Evolutionary conservation across 257 asterid species (phyloP).

Genomic region (Primulina eburnea): DNA sequence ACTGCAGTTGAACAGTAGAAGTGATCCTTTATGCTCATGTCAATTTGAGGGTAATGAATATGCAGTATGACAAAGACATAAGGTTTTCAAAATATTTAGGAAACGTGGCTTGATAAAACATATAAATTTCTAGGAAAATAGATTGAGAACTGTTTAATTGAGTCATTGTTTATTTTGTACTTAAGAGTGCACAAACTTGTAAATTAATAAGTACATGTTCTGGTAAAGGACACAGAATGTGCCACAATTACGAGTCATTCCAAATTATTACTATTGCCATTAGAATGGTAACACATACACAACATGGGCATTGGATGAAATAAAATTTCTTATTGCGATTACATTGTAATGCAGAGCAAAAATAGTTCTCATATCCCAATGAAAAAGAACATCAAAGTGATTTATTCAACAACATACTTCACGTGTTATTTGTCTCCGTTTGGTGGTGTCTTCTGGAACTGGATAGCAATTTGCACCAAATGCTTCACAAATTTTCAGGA

Average conservation of each 20-base stretch:
- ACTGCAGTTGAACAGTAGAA: slow-evolving; percentile 20
- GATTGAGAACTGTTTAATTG: slow-evolving; percentile 17
- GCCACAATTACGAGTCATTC: neutral
- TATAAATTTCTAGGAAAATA: neutral
- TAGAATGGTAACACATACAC: slow-evolving; percentile 12
- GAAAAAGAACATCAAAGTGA: slow-evolving; percentile 26
- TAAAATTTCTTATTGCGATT: neutral
- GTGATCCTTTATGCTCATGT: slow-evolving; percentile 8
- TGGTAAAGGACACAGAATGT: neutral
- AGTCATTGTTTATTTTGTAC: neutral
- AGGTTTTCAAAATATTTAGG: neutral
- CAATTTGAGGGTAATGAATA: slow-evolving; percentile 7
- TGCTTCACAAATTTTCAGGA: slow-evolving; percentile 93
- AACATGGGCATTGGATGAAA: slow-evolving; percentile 14
- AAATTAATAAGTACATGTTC: too few species aligned
- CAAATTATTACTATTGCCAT: slow-evolving; percentile 3
- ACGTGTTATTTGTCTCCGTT: slow-evolving; percentile 74
- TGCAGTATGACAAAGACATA: neutral
- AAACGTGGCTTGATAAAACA: neutral
- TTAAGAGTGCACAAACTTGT: neutral
- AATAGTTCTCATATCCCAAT: slow-evolving; percentile 14
- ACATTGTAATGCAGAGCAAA: slow-evolving; percentile 4
- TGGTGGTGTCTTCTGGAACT: slow-evolving; percentile 80
- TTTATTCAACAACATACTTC: slow-evolving; percentile 60
- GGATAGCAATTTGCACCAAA: slow-evolving; percentile 98